phyloP scores from a whole-genome alignment of 2,329 filamentous ascomycete species.

The Sclerotinia subarctica region DNA sequence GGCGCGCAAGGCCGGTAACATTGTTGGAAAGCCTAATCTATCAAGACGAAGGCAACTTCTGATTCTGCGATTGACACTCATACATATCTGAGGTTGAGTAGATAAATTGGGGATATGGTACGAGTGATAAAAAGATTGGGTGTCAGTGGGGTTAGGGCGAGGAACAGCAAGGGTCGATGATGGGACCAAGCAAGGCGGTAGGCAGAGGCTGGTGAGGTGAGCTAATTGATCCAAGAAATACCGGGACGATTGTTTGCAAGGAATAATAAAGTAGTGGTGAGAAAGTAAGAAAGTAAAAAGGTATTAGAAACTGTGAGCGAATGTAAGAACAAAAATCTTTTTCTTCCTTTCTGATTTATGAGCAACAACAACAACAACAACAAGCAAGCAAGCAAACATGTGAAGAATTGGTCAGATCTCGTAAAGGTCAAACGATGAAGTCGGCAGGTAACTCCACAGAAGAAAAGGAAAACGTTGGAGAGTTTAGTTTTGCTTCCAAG shows the following conservation, averaged over 20 bases:
- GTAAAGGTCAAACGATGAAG: not conserved
- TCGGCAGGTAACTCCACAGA: not conserved
- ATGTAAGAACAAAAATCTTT: not conserved
- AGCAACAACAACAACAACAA: conserved; percentile 4
- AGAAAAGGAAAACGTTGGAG: not conserved
- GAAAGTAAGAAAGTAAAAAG: not conserved
- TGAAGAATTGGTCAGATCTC: conserved; percentile 1
- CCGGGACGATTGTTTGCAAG: conserved; percentile 1
- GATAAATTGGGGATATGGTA: not conserved
- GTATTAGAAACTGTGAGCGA: not conserved
- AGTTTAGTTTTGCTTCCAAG: not conserved
- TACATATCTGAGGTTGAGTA: conserved; percentile 11
- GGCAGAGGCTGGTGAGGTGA: not conserved
- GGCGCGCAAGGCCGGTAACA: conserved; percentile 19
- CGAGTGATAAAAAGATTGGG: not conserved
- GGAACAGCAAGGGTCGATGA: conserved; percentile 7
- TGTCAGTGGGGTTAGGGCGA: not conserved
- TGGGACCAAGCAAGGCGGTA: conserved; percentile 11
- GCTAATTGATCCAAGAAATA: conserved; percentile 5
- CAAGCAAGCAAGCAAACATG: conserved; percentile 10
- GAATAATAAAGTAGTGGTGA: conserved; percentile 1
- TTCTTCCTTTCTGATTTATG: not conserved
- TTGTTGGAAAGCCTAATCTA: conserved; percentile 10
- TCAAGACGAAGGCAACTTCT: conserved; percentile 8
- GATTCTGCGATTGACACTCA: conserved; percentile 17